Conservation (phyloP, 129 eudicot genomes). For the Kitagawia praeruptora region DNA sequence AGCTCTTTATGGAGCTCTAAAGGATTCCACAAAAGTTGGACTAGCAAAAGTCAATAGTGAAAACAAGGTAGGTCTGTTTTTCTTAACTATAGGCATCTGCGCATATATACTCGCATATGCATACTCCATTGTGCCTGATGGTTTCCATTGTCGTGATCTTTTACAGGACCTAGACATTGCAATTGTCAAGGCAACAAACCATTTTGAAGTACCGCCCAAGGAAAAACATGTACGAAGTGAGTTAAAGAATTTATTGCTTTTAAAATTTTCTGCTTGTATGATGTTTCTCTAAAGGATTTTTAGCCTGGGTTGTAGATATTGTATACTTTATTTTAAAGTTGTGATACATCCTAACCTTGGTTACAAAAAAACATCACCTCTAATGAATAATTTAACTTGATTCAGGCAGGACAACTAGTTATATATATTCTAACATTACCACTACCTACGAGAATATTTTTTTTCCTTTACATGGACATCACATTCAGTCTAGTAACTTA, state of each 20-base stretch:
- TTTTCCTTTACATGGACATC: background rate
- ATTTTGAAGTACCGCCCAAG: constrained; percentile 44
- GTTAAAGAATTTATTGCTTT: constrained; percentile 17
- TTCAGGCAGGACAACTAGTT: background rate
- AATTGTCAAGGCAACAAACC: constrained; percentile 64
- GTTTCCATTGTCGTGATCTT: background rate
- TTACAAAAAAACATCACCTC: background rate
- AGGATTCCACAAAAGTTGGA: constrained; percentile 62
- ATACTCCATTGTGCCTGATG: background rate
- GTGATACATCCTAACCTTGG: background rate
- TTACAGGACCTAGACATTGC: constrained; percentile 45
- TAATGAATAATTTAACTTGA: background rate
- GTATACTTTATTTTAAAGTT: background rate
- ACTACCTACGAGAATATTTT: background rate
- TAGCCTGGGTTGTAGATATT: background rate
- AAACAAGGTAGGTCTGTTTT: constrained; percentile 37
- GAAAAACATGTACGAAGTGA: constrained; percentile 54
- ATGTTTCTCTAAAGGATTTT: background rate
- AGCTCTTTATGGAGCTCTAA: constrained; percentile 50
- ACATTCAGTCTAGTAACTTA: background rate
- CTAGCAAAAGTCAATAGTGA: constrained; percentile 55
- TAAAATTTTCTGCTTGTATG: background rate
- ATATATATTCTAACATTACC: background rate
- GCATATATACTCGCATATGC: background rate
- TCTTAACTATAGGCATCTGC: background rate